These are phyloP conservation scores for Populus ilicifolia DNA, from an alignment of 345 rosid genomes.

Conservation along the genomic window DNA sequence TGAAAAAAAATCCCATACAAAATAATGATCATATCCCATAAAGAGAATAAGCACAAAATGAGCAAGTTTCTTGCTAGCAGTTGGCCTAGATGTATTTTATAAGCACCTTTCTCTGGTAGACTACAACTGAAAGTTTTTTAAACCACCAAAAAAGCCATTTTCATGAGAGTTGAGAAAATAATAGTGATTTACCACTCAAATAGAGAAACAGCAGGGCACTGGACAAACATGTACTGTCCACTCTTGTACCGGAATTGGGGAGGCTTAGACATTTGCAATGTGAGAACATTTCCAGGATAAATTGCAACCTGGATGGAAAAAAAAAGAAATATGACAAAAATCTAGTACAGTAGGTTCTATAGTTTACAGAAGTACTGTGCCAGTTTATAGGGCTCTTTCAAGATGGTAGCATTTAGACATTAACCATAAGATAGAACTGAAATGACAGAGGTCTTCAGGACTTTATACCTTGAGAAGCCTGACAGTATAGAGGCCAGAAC, in stretches of 20 bases:
- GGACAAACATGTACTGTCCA: slow-evolving; percentile 98
- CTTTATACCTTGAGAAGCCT: slow-evolving; percentile 59
- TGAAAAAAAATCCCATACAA: background rate
- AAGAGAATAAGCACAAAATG: background rate
- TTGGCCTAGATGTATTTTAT: background rate
- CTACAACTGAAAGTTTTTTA: background rate
- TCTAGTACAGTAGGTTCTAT: background rate
- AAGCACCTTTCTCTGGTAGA: background rate
- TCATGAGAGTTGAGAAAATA: background rate
- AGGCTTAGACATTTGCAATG: slow-evolving; percentile 96
- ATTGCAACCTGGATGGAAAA: slow-evolving; percentile 70
- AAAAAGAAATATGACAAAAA: background rate
- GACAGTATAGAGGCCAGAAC: slow-evolving; percentile 76
- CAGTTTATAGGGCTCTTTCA: background rate
- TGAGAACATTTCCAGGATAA: slow-evolving; percentile 91
- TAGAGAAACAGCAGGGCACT: slow-evolving; percentile 97
- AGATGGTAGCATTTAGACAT: background rate
- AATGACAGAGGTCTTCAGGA: background rate
- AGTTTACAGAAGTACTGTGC: background rate
- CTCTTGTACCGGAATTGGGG: slow-evolving; percentile 84
- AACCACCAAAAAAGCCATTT: background rate
- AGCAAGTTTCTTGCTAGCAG: background rate
- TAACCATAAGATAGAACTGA: background rate
- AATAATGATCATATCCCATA: background rate
- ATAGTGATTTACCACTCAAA: slow-evolving; percentile 68